phyloP scores from a whole-genome alignment of 441 rosid species.

The Melastoma candidum region DNA sequence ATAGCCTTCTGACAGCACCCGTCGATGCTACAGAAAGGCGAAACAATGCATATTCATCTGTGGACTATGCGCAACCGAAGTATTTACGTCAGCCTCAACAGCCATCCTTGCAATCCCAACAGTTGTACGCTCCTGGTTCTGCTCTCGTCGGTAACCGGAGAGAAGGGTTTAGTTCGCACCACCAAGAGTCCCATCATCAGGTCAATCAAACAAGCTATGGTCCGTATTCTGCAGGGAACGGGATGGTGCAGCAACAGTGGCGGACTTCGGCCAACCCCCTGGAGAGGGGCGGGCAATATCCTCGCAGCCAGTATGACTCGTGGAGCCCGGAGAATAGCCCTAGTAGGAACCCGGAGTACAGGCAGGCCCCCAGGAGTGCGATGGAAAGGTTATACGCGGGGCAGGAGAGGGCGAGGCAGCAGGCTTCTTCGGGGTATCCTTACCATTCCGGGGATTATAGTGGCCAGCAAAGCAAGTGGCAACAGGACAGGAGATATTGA shows the following conservation, averaged over 20 bases:
- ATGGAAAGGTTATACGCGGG: conserved; percentile 22
- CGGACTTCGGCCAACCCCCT: conserved; percentile 25
- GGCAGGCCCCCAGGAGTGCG: conserved; percentile 27
- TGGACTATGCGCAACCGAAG: no score
- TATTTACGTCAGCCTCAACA: no score
- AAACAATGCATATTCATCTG: no score
- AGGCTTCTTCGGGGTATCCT: conserved; percentile 33
- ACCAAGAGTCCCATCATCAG: no score
- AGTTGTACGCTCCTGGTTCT: no score
- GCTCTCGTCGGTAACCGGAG: no score
- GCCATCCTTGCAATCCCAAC: no score
- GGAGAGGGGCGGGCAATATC: conserved; percentile 32
- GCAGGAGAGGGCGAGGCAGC: conserved; percentile 37
- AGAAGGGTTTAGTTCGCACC: no score
- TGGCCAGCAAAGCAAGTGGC: conserved; percentile 37
- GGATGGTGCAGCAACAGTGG: background rate
- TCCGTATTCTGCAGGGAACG: no score
- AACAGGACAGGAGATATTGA: conserved; percentile 35
- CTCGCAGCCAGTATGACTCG: conserved; percentile 44
- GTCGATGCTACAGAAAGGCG: no score
- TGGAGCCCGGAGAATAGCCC: conserved; percentile 94
- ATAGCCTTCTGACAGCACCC: no score
- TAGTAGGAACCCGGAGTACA: conserved; percentile 23
- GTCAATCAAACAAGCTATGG: no score
- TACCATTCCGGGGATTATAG: conserved; percentile 24